Base-by-base conservation (phyloP, 352 stramenopile species). In the Pythium rhizo-oryzae region DNA sequence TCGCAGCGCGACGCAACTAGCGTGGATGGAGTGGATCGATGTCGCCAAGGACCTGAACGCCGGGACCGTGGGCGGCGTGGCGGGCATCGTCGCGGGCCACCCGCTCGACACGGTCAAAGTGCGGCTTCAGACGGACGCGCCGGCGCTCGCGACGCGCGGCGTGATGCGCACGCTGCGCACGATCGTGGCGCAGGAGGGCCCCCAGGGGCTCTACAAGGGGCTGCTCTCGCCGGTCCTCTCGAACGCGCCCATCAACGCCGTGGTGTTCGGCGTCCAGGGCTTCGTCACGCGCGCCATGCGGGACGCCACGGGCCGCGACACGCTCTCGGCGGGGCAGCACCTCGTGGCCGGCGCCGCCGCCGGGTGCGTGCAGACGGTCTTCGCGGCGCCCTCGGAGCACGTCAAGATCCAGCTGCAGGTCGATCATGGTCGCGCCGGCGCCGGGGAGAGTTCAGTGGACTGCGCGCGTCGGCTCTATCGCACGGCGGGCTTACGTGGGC, bases 81-180 rank as follows among this genome's bases (percentile, higher is more conserved):
- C 85, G 2, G 84, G 85, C 56, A 92, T 95, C 70, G 70, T 92
- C 30, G 78, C 84, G 18, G 87, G 89, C 13, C 89, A 96, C 59
- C 89, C 89, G 25, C 77, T 96, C 28, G 89, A 96, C 76, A 96
- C 89, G 24, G 82, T 96, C 67, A 96, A 96, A 69, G 87, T 95
- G 63, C 85, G 89, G 46, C 68, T 95, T 47, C 89, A 96, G 75
- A 96, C 87, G 23, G 66, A 68, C 25, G 66, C 65, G 39, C 76
- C 75, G 65, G n/a, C 47, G 54, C 64, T 54, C 39, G 63, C 62
- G 13, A 69, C 62, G 53, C 62, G 62, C 33, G 80, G 82, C 50
- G 69, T 92, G 44, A 18, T 86, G 30, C 75, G 71, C 55, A 85
- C 80, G 43, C 43, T 92, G 44, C 77, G 75, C 9, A 67, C 78